Evolutionary conservation across 139 green algal genomes (phyloP).

Genomic region (Cymbomonas tetramitiformis): DNA sequence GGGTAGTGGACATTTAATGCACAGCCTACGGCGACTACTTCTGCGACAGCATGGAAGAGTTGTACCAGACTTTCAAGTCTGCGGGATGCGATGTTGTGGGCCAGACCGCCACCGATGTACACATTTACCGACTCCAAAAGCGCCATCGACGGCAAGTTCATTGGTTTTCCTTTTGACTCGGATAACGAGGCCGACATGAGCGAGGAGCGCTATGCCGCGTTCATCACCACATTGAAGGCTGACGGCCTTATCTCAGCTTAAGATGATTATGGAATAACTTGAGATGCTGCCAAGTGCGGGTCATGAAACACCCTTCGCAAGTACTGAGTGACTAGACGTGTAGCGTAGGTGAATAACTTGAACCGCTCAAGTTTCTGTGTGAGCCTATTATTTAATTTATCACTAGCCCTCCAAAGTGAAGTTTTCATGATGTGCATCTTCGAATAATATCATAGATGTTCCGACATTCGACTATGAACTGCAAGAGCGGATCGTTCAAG

Average conservation of each 20-base stretch:
- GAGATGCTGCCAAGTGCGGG: no score
- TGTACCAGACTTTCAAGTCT: slow-evolving; percentile 22
- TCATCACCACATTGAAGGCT: background rate
- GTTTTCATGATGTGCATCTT: no score
- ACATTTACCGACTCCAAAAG: slow-evolving; percentile 28
- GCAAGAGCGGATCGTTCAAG: no score
- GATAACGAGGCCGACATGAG: slow-evolving; percentile 29
- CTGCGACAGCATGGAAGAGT: slow-evolving; percentile 32
- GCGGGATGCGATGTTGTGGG: slow-evolving; percentile 26
- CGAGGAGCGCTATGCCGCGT: slow-evolving; percentile 10
- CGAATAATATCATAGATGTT: no score
- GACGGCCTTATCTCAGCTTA: slow-evolving; percentile 1
- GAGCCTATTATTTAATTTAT: no score
- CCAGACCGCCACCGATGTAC: slow-evolving; percentile 19
- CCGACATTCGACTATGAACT: no score
- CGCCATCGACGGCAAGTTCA: slow-evolving; percentile 24
- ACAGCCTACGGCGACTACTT: slow-evolving; percentile 31
- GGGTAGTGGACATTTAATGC: no score
- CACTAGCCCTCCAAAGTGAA: no score
- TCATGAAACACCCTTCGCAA: no score
- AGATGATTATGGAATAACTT: slow-evolving; percentile 7
- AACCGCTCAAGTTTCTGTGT: no score
- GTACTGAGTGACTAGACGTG: no score
- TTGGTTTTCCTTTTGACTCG: slow-evolving; percentile 23
- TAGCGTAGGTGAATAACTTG: no score